Conservation (phyloP, 306 rosid species). For the Gynostemma pentaphyllum region DNA sequence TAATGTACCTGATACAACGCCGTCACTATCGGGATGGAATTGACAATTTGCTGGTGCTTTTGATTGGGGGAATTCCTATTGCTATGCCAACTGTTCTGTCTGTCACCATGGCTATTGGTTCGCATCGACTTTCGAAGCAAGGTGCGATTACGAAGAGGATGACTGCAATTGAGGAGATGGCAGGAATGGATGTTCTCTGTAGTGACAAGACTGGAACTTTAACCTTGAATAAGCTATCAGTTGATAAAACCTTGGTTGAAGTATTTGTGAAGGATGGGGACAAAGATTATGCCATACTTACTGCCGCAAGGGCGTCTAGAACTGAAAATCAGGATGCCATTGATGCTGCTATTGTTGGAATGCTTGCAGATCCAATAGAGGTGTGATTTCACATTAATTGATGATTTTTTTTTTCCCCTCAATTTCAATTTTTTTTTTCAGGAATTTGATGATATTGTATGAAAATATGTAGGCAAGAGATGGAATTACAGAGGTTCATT, state of each 20-base stretch:
- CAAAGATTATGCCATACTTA: conserved; percentile 74
- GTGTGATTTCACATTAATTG: conserved; percentile 18
- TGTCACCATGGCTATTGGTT: conserved; percentile 99
- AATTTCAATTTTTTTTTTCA: not conserved
- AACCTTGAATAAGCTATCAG: conserved; percentile 75
- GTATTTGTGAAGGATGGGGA: conserved; percentile 85
- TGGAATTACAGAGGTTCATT: conserved; percentile 86
- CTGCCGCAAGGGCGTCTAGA: conserved; percentile 98
- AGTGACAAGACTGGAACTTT: conserved; percentile 98
- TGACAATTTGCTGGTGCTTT: conserved; percentile 86
- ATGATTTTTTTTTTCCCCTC: not conserved
- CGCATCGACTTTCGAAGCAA: conserved; percentile 95
- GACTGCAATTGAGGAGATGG: conserved; percentile 99
- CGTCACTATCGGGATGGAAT: conserved; percentile 87
- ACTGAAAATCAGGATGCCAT: conserved; percentile 98
- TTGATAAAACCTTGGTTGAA: conserved; percentile 72
- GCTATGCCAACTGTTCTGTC: conserved; percentile 99
- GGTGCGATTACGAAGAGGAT: conserved; percentile 96
- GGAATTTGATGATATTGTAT: not conserved
- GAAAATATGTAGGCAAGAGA: conserved; percentile 67
- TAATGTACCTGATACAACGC: conserved; percentile 90
- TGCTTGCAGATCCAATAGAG: conserved; percentile 98
- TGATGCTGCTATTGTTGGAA: conserved; percentile 96
- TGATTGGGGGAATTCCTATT: conserved; percentile 98
- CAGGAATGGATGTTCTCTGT: conserved; percentile 98